phyloP scores from a whole-genome alignment of 1,139 yeast species.

The Yamadazyma friedrichii region DNA sequence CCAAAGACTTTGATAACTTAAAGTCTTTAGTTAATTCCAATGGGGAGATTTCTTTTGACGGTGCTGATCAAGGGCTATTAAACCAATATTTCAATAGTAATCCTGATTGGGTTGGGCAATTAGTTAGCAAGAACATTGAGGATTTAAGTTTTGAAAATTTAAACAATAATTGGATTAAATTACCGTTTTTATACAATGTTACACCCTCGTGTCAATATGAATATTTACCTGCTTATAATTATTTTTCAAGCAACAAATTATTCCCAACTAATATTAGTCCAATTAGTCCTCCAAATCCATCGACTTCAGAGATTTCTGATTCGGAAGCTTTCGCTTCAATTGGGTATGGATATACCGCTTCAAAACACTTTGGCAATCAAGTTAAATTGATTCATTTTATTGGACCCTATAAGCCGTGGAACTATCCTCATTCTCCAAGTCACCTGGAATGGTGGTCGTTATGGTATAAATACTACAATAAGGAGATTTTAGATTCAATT shows the following conservation, averaged over 20 bases:
- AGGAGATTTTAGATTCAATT: conserved; percentile 8
- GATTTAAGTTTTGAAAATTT: conserved; percentile 5
- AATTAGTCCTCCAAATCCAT: conserved; percentile 8
- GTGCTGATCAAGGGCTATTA: conserved; percentile 92
- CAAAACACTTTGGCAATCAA: conserved; percentile 21
- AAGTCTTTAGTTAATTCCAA: conserved; percentile 30
- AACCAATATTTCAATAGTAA: conserved; percentile 69
- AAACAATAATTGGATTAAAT: conserved; percentile 52
- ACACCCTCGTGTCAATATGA: conserved; percentile 83
- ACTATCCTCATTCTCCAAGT: conserved; percentile 18
- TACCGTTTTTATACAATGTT: conserved; percentile 84
- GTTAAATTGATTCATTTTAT: conserved; percentile 77
- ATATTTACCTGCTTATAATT: conserved; percentile 73
- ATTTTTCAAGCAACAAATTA: conserved; percentile 37
- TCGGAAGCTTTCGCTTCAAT: conserved; percentile 17
- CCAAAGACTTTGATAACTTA: conserved; percentile 44
- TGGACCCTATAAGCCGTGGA: conserved; percentile 86
- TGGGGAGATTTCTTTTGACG: conserved; percentile 66
- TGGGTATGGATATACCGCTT: conserved; percentile 27
- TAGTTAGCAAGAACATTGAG: conserved; percentile 9
- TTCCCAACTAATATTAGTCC: conserved; percentile 9
- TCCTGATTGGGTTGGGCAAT: conserved; percentile 42
- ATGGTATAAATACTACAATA: conserved; percentile 35
- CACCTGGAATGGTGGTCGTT: conserved; percentile 46
- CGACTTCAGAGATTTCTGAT: conserved; percentile 1